phyloP scores from a whole-genome alignment of 2,329 filamentous ascomycete species.

The Zelopaecilomyces penicillatus region DNA sequence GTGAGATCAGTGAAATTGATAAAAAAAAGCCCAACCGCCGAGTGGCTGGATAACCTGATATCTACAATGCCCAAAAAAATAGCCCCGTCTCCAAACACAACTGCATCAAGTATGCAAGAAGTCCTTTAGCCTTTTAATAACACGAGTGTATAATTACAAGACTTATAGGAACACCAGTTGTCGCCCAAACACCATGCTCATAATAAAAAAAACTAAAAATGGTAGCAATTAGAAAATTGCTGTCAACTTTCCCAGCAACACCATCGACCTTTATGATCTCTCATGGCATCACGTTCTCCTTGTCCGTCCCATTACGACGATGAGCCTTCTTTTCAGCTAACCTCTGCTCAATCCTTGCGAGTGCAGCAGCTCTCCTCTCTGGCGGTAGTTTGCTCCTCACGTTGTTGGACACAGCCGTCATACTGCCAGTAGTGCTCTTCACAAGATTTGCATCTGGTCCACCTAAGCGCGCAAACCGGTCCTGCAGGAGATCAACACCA shows the following conservation, averaged over 20 bases:
- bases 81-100: no score
- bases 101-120: no score
- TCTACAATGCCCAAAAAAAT: no score
- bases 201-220: no score
- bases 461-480: conserved; percentile 38
- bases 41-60: no score
- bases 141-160: no score
- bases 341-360: conserved; percentile 46
- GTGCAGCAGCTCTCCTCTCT: conserved; percentile 44
- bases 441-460: conserved; percentile 21
- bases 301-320: conserved; percentile 28
- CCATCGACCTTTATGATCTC: not conserved
- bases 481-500: conserved; percentile 36
- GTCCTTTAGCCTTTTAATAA: no score
- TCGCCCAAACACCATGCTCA: no score
- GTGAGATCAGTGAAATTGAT: no score
- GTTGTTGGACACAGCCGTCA: conserved; percentile 17
- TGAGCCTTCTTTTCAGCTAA: conserved; percentile 40
- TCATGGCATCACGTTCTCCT: conserved; percentile 43
- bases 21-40: no score
- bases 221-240: no score
- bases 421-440: conserved; percentile 2
- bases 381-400: conserved; percentile 38
- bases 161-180: no score
- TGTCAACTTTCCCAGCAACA: not conserved